A percentile compares a stretch with the other conserved stretches of the same genome.
Conservation (phyloP, 768 basidiomycete species). For the Lactarius akahatsu region DNA sequence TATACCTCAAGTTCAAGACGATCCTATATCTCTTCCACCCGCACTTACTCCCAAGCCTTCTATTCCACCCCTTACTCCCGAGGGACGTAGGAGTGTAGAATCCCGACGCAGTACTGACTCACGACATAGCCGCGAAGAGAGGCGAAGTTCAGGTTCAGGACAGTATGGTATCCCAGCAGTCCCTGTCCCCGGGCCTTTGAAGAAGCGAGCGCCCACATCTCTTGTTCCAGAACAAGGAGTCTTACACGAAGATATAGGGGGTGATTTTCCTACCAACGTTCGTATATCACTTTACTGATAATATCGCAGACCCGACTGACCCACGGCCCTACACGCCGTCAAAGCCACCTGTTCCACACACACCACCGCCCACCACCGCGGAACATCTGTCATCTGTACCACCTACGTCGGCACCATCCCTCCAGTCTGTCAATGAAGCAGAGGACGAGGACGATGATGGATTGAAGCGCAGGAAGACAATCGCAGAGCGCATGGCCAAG, state of each 20-base stretch:
- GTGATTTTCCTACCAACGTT: constrained; percentile 36
- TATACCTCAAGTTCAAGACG: constrained; percentile 9
- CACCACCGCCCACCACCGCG: constrained; percentile 6
- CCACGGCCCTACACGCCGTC: constrained; percentile 56
- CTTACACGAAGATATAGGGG: constrained; percentile 39
- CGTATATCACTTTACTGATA: constrained; percentile 16
- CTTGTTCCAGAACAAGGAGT: constrained; percentile 26
- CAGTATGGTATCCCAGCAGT: background rate
- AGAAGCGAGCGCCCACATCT: constrained; percentile 18
- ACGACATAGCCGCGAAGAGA: constrained; percentile 17
- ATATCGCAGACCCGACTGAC: constrained; percentile 61
- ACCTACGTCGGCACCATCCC: constrained; percentile 2
- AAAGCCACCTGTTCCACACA: constrained; percentile 34
- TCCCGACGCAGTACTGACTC: constrained; percentile 21
- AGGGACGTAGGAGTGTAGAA: constrained; percentile 21
- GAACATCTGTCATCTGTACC: constrained; percentile 15
- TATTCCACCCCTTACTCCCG: constrained; percentile 11
- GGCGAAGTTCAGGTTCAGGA: constrained; percentile 13
- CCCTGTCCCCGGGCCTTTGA: constrained; percentile 11
- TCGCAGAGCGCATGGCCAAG: constrained; percentile 94
- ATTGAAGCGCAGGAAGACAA: constrained; percentile 56
- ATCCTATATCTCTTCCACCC: background rate
- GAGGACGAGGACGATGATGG: constrained; percentile 51
- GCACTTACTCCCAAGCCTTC: constrained; percentile 8
- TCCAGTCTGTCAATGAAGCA: constrained; percentile 33